Evolutionary conservation across 345 rosid species (phyloP).

Genomic region (Viola odorata): DNA sequence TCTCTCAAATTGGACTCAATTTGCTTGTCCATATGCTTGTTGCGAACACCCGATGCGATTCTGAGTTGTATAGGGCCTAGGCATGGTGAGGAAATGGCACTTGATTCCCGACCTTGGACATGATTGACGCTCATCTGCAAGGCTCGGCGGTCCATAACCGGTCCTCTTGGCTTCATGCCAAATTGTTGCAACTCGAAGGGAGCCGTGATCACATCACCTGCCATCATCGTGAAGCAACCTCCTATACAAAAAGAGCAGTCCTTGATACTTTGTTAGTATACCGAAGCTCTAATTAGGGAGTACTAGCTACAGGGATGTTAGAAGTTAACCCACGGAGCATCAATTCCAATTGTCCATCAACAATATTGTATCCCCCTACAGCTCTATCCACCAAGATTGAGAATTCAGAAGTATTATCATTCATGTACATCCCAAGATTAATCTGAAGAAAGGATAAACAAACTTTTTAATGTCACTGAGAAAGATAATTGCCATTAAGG

Average conservation of each 20-base stretch:
- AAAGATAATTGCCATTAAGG: background rate
- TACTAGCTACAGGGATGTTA: background rate
- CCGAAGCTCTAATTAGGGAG: too few relatives aligned
- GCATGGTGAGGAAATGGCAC: too few relatives aligned
- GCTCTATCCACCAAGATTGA: conserved; percentile 84
- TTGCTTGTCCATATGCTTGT: too few relatives aligned
- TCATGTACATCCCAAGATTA: conserved; percentile 74
- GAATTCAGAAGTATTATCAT: conserved; percentile 63
- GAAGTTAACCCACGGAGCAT: conserved; percentile 74
- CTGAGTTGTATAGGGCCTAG: too few relatives aligned
- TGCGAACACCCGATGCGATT: too few relatives aligned
- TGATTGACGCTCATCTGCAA: too few relatives aligned
- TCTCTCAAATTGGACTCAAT: too few relatives aligned
- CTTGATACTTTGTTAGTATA: background rate
- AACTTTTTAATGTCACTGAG: background rate
- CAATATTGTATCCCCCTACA: conserved; percentile 76
- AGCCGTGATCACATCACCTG: too few relatives aligned
- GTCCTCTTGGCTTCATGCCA: too few relatives aligned
- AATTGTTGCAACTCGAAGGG: too few relatives aligned
- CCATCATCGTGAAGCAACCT: conserved; percentile 69
- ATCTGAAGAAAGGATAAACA: conserved; percentile 34
- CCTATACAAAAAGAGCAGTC: conserved; percentile 30
- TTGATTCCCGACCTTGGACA: too few relatives aligned
- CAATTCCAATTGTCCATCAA: conserved; percentile 76
- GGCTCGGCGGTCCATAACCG: too few relatives aligned